Conservation (phyloP, 1,284 basidiomycete species). For the Malassezia arunalokei region DNA sequence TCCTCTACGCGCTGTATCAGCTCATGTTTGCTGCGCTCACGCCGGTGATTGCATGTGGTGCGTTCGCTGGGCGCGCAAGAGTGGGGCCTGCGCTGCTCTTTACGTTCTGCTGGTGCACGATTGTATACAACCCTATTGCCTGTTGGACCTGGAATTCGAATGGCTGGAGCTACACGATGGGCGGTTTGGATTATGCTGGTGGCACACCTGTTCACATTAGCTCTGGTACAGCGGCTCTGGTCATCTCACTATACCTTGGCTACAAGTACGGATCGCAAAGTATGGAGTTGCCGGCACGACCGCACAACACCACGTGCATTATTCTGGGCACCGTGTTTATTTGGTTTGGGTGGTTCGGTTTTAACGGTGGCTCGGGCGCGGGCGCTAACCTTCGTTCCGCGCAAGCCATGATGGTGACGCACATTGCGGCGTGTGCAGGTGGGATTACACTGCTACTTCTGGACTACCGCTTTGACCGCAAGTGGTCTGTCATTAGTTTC, state of each 20-base stretch:
- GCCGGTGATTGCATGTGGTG: conserved; percentile 65
- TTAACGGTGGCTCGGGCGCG: conserved; percentile 47
- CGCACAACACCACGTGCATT: conserved; percentile 47
- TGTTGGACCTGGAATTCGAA: conserved; percentile 44
- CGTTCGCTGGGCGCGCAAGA: conserved; percentile 77
- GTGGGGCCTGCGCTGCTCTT: conserved; percentile 79
- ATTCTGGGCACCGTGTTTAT: conserved; percentile 48
- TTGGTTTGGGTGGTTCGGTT: conserved; percentile 47
- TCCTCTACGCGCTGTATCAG: conserved; percentile 80
- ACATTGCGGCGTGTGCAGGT: conserved; percentile 63
- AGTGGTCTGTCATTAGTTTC: conserved; percentile 63
- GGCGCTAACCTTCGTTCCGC: conserved; percentile 48
- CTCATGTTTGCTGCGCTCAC: conserved; percentile 68
- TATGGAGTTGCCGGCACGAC: conserved; percentile 46
- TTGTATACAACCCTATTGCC: conserved; percentile 59
- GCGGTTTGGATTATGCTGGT: conserved; percentile 48
- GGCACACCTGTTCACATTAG: conserved; percentile 48
- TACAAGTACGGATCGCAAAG: conserved; percentile 48
- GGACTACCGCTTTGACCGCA: conserved; percentile 48
- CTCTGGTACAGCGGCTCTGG: conserved; percentile 46
- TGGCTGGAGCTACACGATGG: conserved; percentile 42
- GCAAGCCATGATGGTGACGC: conserved; percentile 48
- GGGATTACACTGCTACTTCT: conserved; percentile 48
- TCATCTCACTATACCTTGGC: conserved; percentile 47
- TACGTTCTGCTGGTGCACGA: conserved; percentile 77